Percentiles rank a stretch among this genome's conserved stretches.
phyloP scores from a whole-genome alignment of 345 rosid species.

The Garcia nutans region DNA sequence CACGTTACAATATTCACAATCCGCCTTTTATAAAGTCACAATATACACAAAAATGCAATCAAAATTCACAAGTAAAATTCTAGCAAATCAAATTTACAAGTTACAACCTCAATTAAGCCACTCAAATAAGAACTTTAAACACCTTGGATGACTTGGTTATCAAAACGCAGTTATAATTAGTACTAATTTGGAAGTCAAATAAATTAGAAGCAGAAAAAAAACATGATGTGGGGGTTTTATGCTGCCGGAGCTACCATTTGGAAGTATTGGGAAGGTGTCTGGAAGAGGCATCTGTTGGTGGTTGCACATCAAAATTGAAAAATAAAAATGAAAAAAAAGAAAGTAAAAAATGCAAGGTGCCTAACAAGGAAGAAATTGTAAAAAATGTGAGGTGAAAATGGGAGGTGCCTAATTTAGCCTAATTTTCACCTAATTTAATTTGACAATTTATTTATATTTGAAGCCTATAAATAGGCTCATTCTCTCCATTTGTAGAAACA shows the following conservation, averaged over 20 bases:
- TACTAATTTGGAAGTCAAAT: conserved; percentile 4
- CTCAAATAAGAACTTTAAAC: not conserved
- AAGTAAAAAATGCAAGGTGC: no score
- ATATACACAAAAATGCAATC: not conserved
- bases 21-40: not conserved
- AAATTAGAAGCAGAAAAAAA: conserved; percentile 23
- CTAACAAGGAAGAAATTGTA: no score
- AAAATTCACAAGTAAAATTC: not conserved
- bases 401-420: no score
- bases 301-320: no score
- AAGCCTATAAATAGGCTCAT: no score
- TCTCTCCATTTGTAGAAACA: no score
- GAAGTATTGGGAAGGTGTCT: conserved; percentile 48
- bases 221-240: conserved; percentile 11
- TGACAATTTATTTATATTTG: no score
- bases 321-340: no score
- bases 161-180: not conserved
- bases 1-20: not conserved
- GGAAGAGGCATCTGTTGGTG: conserved; percentile 63
- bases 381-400: no score
- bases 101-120: not conserved
- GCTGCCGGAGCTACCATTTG: conserved; percentile 34
- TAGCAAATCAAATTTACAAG: not conserved
- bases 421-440: no score
- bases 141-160: not conserved